These are phyloP conservation scores for Neofusicoccum ribis DNA, from an alignment of 2,329 filamentous ascomycete genomes.

Conservation along the genomic window DNA sequence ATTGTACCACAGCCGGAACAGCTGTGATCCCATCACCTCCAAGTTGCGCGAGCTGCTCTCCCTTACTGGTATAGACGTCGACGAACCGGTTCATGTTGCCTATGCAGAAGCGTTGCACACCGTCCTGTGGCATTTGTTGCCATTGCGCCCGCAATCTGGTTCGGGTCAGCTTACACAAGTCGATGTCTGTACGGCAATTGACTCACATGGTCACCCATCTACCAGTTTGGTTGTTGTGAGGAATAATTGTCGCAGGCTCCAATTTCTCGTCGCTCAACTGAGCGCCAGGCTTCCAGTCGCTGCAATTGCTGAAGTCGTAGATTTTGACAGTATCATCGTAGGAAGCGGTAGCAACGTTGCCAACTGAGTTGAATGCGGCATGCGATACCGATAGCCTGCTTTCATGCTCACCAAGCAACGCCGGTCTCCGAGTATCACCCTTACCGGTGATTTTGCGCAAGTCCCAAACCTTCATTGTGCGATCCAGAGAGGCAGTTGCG, in stretches of 20 bases:
- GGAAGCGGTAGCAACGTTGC: conserved; percentile 84
- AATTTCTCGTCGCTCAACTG: conserved; percentile 63
- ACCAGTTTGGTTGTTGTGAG: conserved; percentile 94
- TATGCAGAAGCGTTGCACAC: conserved; percentile 84
- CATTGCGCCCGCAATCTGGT: conserved; percentile 72
- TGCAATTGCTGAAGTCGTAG: conserved; percentile 66
- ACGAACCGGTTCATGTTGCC: conserved; percentile 98
- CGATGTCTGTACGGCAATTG: conserved; percentile 26
- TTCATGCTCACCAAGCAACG: conserved; percentile 76
- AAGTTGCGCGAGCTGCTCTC: conserved; percentile 84
- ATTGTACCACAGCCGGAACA: conserved; percentile 87
- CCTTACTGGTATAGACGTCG: conserved; percentile 79
- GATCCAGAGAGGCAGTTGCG: conserved; percentile 86
- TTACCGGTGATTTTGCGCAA: conserved; percentile 73
- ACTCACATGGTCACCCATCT: conserved; percentile 82
- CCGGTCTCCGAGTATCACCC: conserved; percentile 61
- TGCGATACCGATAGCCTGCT: conserved; percentile 87
- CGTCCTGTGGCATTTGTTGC: conserved; percentile 77
- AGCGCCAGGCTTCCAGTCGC: conserved; percentile 55
- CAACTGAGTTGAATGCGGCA: conserved; percentile 82
- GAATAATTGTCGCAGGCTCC: conserved; percentile 67
- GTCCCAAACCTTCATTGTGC: conserved; percentile 91
- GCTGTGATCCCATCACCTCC: conserved; percentile 90
- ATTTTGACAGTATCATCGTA: conserved; percentile 97
- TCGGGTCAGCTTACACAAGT: background rate